These are phyloP conservation scores for Populus davidiana DNA, from an alignment of 345 rosid genomes.

Conservation along the genomic window DNA sequence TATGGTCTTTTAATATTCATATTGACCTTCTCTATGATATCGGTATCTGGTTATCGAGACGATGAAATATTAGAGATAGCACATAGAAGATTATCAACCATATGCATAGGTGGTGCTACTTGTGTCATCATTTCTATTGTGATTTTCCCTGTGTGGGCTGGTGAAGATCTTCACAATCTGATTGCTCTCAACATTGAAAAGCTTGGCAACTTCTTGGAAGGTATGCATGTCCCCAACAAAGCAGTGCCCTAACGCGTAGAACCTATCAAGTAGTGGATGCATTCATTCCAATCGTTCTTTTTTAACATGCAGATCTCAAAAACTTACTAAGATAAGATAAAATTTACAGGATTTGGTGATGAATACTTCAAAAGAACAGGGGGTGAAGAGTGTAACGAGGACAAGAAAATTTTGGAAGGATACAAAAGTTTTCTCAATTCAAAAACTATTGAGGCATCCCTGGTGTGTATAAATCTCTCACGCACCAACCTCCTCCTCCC, in stretches of 20 bases:
- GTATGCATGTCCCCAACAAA: conserved; percentile 8
- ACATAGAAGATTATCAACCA: conserved; percentile 22
- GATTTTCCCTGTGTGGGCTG: conserved; percentile 35
- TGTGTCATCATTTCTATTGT: conserved; percentile 15
- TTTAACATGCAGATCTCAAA: neutral
- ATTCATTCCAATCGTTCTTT: neutral
- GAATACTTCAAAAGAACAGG: conserved; percentile 35
- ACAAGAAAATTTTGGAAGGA: conserved; percentile 33
- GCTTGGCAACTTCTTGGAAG: conserved; percentile 27
- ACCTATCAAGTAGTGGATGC: neutral
- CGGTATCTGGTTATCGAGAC: conserved; percentile 30
- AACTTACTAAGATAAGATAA: neutral
- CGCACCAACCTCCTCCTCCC: neutral
- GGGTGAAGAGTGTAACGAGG: conserved; percentile 27
- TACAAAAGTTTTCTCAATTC: conserved; percentile 61
- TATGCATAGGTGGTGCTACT: conserved; percentile 20
- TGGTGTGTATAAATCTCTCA: conserved; percentile 41
- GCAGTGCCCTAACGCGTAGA: neutral
- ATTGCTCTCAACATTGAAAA: conserved; percentile 26
- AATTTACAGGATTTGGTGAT: conserved; percentile 54
- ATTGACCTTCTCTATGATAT: conserved; percentile 29
- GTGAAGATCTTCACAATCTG: conserved; percentile 35
- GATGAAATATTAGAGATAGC: conserved; percentile 26
- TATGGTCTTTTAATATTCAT: conserved; percentile 29
- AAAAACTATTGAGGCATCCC: conserved; percentile 58